Evolutionary conservation across 2,329 filamentous ascomycete genomes (phyloP).

Genomic region (Aspergillus felis): DNA sequence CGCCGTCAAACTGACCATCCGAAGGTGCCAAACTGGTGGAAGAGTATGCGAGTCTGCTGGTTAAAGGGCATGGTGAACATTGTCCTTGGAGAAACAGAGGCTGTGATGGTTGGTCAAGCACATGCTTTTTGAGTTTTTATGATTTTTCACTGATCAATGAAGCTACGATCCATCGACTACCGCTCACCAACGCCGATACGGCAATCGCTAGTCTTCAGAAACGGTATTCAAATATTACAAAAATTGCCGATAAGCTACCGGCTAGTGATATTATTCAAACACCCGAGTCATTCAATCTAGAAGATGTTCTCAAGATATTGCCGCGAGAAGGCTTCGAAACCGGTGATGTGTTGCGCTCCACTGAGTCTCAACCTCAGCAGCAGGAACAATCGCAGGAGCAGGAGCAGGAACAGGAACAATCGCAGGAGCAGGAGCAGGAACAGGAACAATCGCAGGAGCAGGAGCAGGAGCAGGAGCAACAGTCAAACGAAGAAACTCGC

Average conservation of each 20-base stretch:
- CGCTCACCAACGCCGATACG: conserved; percentile 58
- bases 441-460: too few relatives aligned
- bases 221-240: conserved; percentile 58
- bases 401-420: too few relatives aligned
- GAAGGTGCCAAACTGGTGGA: conserved; percentile 65
- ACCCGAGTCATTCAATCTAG: conserved; percentile 30
- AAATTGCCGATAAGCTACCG: conserved; percentile 37
- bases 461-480: neutral
- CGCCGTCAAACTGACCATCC: conserved; percentile 15
- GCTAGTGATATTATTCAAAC: conserved; percentile 25
- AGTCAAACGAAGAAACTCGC: conserved; percentile 3
- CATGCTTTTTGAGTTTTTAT: neutral
- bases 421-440: too few relatives aligned
- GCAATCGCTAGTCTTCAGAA: conserved; percentile 57
- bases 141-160: conserved; percentile 6
- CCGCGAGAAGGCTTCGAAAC: conserved; percentile 23
- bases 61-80: conserved; percentile 70
- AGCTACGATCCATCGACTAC: conserved; percentile 63
- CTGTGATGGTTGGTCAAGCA: conserved; percentile 65
- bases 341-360: conserved; percentile 11
- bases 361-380: conserved; percentile 10
- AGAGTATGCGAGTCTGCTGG: conserved; percentile 69
- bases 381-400: neutral
- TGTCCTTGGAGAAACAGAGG: conserved; percentile 84
- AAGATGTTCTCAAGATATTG: conserved; percentile 26